phyloP scores from a whole-genome alignment of 2,329 filamentous ascomycete genomes.

The Cordyceps cateniannulata region DNA sequence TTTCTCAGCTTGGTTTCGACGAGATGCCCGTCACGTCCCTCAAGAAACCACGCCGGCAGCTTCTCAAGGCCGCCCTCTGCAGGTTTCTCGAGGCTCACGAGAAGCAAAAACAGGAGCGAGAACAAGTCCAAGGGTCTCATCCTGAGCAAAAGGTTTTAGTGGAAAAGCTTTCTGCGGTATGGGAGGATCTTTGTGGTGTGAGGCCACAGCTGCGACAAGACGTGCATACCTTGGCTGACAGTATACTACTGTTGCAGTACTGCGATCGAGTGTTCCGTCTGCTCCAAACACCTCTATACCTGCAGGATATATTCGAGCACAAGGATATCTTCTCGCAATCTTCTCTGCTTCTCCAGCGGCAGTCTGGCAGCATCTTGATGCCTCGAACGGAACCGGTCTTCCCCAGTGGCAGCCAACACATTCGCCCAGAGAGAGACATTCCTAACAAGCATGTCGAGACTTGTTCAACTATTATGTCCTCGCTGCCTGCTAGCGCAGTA shows the following conservation, averaged over 20 bases:
- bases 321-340: background rate
- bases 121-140: background rate
- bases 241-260: slow-evolving; percentile 31
- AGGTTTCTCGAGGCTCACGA: background rate
- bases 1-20: slow-evolving; percentile 33
- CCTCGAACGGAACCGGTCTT: no score
- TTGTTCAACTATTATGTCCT: background rate
- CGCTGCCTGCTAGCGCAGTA: background rate
- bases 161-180: slow-evolving; percentile 16
- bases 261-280: slow-evolving; percentile 25
- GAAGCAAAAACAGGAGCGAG: background rate
- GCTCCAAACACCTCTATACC: slow-evolving; percentile 25
- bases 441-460: background rate
- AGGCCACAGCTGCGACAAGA: slow-evolving; percentile 21
- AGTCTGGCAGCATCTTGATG: background rate
- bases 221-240: slow-evolving; percentile 27
- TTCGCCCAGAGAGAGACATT: background rate
- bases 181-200: slow-evolving; percentile 25
- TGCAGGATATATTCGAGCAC: slow-evolving; percentile 27
- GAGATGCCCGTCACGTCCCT: slow-evolving; percentile 35
- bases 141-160: slow-evolving; percentile 16
- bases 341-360: background rate
- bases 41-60: slow-evolving; percentile 38
- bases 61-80: slow-evolving; percentile 23
- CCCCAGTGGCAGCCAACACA: background rate